Conservation (phyloP, 306 rosid genomes). For the Carpinus fangiana region DNA sequence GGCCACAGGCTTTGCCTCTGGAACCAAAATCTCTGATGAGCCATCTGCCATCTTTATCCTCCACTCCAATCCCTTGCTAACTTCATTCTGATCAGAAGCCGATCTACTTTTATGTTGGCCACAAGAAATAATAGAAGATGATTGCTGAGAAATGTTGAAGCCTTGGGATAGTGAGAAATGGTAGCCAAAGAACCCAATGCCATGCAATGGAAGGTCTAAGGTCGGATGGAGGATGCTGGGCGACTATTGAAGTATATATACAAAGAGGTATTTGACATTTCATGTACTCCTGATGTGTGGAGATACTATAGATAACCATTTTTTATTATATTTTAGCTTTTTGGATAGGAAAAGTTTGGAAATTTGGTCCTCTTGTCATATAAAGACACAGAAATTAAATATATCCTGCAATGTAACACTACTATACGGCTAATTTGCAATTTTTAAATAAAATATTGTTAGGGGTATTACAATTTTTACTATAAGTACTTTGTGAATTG, state of each 20-base stretch:
- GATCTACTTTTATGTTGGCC: neutral
- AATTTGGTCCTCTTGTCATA: no score
- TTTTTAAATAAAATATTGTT: no score
- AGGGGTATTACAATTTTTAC: no score
- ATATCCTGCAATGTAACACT: no score
- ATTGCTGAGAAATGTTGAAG: neutral
- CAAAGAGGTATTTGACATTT: neutral
- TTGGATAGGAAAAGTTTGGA: no score
- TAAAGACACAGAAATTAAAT: no score
- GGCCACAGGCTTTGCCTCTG: constrained; percentile 21
- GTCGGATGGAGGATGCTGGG: constrained; percentile 5
- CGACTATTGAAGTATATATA: constrained; percentile 24
- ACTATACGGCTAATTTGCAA: no score
- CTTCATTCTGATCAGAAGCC: constrained; percentile 30
- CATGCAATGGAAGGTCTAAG: constrained; percentile 2
- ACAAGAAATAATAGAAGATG: neutral
- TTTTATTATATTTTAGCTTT: no score
- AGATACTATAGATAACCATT: no score
- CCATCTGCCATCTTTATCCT: constrained; percentile 49
- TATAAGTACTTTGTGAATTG: no score
- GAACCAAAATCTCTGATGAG: constrained; percentile 32
- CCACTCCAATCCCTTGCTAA: constrained; percentile 49
- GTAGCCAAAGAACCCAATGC: constrained; percentile 1
- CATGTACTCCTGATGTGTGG: no score
- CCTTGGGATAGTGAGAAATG: neutral